Conservation (phyloP, 768 basidiomycete species). For the Glaciozyma martinii region DNA sequence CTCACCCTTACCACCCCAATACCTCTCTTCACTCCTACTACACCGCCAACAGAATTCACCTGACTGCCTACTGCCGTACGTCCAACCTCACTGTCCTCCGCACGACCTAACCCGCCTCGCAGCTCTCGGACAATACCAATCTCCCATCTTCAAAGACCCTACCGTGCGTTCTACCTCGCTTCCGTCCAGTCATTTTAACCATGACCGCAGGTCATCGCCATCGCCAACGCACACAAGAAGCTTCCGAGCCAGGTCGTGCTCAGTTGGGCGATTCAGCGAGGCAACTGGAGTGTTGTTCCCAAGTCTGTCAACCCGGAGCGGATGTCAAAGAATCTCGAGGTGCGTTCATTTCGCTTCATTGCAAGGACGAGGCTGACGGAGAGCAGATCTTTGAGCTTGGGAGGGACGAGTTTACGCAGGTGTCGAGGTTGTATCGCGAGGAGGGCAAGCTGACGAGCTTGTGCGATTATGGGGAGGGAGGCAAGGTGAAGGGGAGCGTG, state of each 20-base stretch:
- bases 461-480: too few relatives aligned
- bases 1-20: conserved; percentile 42
- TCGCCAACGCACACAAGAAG: background rate
- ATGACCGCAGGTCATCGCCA: background rate
- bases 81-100: too few relatives aligned
- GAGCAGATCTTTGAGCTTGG: background rate
- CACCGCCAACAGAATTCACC: conserved; percentile 50
- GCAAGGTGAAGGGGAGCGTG: background rate
- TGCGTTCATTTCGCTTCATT: background rate
- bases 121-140: background rate
- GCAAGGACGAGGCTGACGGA: background rate
- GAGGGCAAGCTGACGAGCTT: background rate
- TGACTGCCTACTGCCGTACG: conserved; percentile 50
- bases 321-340: background rate
- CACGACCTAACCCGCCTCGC: background rate
- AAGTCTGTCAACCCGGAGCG: background rate
- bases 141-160: background rate
- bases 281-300: background rate
- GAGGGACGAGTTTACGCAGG: background rate
- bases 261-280: background rate
- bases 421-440: background rate
- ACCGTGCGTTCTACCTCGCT: background rate
- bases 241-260: background rate
- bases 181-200: too few relatives aligned
- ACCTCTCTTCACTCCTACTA: conserved; percentile 52